phyloP scores from a whole-genome alignment of 2,329 filamentous ascomycete genomes.

The Aureobasidium sp. region DNA sequence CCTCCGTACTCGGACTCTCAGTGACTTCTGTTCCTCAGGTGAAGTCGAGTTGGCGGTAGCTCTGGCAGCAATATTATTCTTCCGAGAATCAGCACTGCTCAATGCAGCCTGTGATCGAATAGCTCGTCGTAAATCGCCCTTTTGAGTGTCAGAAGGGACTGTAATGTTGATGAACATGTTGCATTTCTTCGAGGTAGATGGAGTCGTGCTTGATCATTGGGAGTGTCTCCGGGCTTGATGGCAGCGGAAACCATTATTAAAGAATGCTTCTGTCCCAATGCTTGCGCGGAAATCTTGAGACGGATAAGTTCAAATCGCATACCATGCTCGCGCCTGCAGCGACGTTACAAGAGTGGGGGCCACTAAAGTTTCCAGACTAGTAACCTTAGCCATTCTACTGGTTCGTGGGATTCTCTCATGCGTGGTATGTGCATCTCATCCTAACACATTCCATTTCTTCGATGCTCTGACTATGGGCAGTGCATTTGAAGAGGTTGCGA shows the following conservation, averaged over 20 bases:
- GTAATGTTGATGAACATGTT: slow-evolving; percentile 5
- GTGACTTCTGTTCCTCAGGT: not conserved
- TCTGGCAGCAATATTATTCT: not conserved
- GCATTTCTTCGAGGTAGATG: not conserved
- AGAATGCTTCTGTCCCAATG: not conserved
- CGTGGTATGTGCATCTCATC: not conserved
- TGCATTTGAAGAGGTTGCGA: too few species aligned
- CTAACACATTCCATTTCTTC: too few species aligned
- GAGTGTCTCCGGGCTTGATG: too few species aligned
- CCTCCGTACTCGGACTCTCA: not conserved
- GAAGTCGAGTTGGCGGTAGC: not conserved
- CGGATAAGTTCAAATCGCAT: not conserved
- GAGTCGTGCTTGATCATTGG: not conserved
- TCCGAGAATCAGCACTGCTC: not conserved
- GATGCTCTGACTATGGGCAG: too few species aligned
- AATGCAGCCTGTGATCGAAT: slow-evolving; percentile 3
- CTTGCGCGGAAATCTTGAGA: not conserved
- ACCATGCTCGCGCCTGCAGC: not conserved
- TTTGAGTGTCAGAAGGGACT: not conserved
- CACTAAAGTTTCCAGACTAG: not conserved
- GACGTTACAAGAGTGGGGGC: not conserved
- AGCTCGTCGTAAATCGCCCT: not conserved
- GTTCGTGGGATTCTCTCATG: not conserved
- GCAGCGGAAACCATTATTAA: not conserved
- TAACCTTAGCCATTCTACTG: slow-evolving; percentile 1